phyloP scores from a whole-genome alignment of 2,329 filamentous ascomycete genomes.

The Ascochyta koolunga region DNA sequence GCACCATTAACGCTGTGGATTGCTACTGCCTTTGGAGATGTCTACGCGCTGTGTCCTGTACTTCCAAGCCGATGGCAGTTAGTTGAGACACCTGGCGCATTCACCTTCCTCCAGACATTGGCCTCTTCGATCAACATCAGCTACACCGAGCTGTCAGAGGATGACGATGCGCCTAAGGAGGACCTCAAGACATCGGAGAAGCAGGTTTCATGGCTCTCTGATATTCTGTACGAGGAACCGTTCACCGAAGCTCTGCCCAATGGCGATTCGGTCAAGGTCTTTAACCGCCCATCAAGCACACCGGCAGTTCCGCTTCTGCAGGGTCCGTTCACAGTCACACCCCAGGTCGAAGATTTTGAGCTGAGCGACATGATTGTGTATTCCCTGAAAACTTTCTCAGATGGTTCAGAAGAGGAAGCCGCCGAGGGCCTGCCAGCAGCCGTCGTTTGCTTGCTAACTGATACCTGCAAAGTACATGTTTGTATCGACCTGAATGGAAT shows the following conservation, averaged over 20 bases:
- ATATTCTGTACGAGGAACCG: constrained; percentile 56
- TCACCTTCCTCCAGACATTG: constrained; percentile 79
- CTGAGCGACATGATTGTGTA: constrained; percentile 67
- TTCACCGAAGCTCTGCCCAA: constrained; percentile 48
- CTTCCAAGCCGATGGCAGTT: constrained; percentile 84
- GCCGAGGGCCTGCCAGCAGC: constrained; percentile 61
- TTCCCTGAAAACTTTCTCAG: constrained; percentile 55
- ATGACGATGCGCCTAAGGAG: constrained; percentile 50
- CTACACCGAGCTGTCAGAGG: constrained; percentile 37
- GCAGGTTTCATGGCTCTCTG: constrained; percentile 64
- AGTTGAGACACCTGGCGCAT: constrained; percentile 45
- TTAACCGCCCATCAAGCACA: constrained; percentile 59
- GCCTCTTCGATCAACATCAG: constrained; percentile 83
- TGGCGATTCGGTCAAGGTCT: constrained; percentile 58
- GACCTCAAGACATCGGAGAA: constrained; percentile 54
- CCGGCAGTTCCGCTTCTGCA: constrained; percentile 66
- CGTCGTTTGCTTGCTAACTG: constrained; percentile 64
- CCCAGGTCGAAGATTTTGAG: constrained; percentile 60
- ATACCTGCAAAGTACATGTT: constrained; percentile 61
- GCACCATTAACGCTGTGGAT: constrained; percentile 96
- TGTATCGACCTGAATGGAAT: constrained; percentile 67
- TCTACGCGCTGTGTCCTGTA: constrained; percentile 91
- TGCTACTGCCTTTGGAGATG: constrained; percentile 90
- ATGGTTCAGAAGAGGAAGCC: constrained; percentile 57
- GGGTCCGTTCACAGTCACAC: constrained; percentile 63